Evolutionary conservation across 768 basidiomycete genomes (phyloP), one percentile per base, ranked within the genome.

Genomic region (Clitopilus hobsonii): DNA sequence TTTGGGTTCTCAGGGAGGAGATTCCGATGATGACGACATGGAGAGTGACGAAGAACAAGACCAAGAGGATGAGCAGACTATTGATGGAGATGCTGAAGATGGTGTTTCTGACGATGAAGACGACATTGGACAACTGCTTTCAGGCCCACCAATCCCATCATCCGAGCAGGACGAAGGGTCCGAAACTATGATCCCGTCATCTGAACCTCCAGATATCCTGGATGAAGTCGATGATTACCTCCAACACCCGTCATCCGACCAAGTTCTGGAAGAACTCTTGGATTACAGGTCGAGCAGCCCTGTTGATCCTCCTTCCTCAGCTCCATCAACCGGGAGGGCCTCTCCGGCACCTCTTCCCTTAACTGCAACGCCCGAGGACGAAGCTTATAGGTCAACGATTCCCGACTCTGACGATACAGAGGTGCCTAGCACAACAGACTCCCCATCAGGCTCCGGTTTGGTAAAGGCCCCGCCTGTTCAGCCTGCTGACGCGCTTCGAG

Each of bases 1-100:
- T 0, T 69, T 61, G 65, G 70, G 59, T 38, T 56, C 48, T 56
- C 66, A 53, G 56, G 70, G 57, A 64, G 77, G 62, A 71, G 72
- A 10, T 62, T 68, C 30, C 51, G 74, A 72, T 13, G 69, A 62
- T 1, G 67, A 63, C 1, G 69, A 56, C 0, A 66, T 61, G 5
- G 68, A 62, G 2, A 67, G 67, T 0, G 69, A 69, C 1, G 67
- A 65, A 8, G 66, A 73, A 2, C 67, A 63, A 23, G 69, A 71
- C n/a, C 69, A 65, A 8, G 68, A 67, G 2, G 74, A 67, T 1
- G 74, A 69, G 25, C 67, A 47, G 11, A 56, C 57, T 28, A 57
- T 56, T 14, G 59, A 54, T 16, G 61, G 61, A 45, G 48, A 48
- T 28, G 41, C 24, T 11, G 63, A 52, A 26, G 54, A 25, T 10